Percentiles rank a stretch among this genome's conserved stretches.
These are phyloP conservation scores for Simplicillium sp. DNA, from an alignment of 2,329 filamentous ascomycete genomes.

Conservation along the genomic window DNA sequence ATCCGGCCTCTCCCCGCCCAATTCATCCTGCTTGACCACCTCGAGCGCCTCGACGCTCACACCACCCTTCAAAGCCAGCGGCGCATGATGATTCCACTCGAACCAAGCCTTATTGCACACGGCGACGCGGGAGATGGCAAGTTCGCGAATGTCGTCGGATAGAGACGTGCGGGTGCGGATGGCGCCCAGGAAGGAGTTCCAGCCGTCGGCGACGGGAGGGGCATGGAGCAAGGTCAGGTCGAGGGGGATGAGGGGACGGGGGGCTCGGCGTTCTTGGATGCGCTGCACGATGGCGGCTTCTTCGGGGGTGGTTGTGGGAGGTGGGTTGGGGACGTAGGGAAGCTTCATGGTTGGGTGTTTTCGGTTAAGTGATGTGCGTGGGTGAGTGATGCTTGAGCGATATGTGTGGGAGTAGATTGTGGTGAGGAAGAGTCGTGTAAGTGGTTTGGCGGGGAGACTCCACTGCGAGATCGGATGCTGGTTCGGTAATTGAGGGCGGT, in stretches of 20 bases:
- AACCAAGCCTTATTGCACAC: conserved; percentile 76
- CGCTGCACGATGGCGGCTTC: conserved; percentile 51
- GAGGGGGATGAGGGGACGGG: conserved; percentile 63
- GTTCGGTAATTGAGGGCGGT: background rate
- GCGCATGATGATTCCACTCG: conserved; percentile 74
- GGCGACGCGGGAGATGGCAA: conserved; percentile 74
- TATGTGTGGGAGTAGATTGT: no score
- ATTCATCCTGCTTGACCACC: conserved; percentile 25
- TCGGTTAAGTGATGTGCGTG: background rate
- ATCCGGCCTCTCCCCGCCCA: conserved; percentile 19
- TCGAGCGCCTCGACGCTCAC: conserved; percentile 42
- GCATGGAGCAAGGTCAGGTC: conserved; percentile 69
- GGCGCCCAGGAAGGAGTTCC: conserved; percentile 60
- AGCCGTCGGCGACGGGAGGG: conserved; percentile 65
- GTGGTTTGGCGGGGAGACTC: background rate
- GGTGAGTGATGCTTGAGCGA: background rate
- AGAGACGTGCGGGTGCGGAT: conserved; percentile 45
- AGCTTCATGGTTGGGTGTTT: conserved; percentile 45
- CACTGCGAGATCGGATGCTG: background rate
- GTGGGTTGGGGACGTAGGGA: conserved; percentile 51
- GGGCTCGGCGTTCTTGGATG: conserved; percentile 54
- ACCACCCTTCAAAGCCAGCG: conserved; percentile 51
- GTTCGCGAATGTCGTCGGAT: conserved; percentile 54
- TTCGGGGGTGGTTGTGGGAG: conserved; percentile 29
- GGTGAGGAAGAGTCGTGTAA: background rate